Percentiles rank a stretch among this genome's conserved stretches.
Conservation (phyloP, 768 basidiomycete species). For the Hypholoma fasciculare region DNA sequence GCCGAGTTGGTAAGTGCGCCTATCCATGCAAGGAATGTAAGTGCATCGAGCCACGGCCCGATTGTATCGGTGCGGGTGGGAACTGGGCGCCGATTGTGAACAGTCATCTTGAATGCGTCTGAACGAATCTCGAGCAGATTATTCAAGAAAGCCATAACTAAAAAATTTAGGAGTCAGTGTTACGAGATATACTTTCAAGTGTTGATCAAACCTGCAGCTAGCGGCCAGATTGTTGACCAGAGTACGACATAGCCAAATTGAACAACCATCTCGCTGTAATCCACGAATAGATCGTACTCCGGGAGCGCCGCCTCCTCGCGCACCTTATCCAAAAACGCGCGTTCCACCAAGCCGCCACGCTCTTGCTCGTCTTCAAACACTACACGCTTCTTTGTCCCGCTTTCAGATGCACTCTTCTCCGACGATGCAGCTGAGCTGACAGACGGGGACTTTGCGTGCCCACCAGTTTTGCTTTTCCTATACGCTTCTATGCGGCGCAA, state of each 20-base stretch:
- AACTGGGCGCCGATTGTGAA: slow-evolving; percentile 81
- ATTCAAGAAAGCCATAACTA: slow-evolving; percentile 85
- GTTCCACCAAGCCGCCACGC: slow-evolving; percentile 61
- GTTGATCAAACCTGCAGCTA: slow-evolving; percentile 65
- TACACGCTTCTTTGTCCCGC: slow-evolving; percentile 61
- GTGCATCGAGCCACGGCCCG: slow-evolving; percentile 90
- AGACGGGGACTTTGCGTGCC: slow-evolving; percentile 1
- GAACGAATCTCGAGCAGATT: slow-evolving; percentile 90
- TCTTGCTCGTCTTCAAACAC: slow-evolving; percentile 70
- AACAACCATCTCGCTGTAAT: slow-evolving; percentile 96
- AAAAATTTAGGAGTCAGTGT: slow-evolving; percentile 1
- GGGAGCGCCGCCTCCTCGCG: slow-evolving; percentile 77
- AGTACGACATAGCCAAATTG: slow-evolving; percentile 93
- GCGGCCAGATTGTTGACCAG: slow-evolving; percentile 94
- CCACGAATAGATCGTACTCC: slow-evolving; percentile 77
- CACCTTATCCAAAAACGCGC: slow-evolving; percentile 77
- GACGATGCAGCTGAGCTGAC: slow-evolving; percentile 5
- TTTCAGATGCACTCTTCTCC: slow-evolving; percentile 17
- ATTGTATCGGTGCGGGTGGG: slow-evolving; percentile 89
- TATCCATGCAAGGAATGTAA: slow-evolving; percentile 89
- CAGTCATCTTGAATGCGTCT: slow-evolving; percentile 94
- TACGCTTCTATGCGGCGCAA: slow-evolving; percentile 57
- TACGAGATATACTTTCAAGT: background rate
- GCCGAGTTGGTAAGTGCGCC: slow-evolving; percentile 86
- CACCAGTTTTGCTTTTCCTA: slow-evolving; percentile 36